Percentiles rank a stretch among this genome's conserved stretches.
Conservation (phyloP, 805 yeast species). For the Yamadazyma akitaensis region DNA sequence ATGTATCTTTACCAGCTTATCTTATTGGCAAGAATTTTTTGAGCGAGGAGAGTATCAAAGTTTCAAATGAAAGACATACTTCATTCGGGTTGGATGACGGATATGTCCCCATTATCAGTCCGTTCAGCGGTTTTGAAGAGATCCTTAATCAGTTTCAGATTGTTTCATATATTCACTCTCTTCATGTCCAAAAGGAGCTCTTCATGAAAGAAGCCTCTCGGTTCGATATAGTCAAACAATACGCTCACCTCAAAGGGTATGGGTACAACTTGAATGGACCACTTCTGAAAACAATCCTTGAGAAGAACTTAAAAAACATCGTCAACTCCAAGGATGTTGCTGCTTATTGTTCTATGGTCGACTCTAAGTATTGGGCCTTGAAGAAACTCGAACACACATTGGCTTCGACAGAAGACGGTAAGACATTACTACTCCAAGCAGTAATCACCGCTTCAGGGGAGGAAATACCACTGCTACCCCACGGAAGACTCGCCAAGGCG, state of each 20-base stretch:
- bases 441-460: background rate
- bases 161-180: slow-evolving; percentile 22
- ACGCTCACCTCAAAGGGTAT: slow-evolving; percentile 25
- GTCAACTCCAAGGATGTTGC: slow-evolving; percentile 14
- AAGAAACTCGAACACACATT: slow-evolving; percentile 16
- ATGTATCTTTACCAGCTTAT: slow-evolving; percentile 31
- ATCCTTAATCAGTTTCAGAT: slow-evolving; percentile 39
- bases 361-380: slow-evolving; percentile 24
- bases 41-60: background rate
- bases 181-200: background rate
- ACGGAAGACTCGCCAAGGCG: slow-evolving; percentile 32
- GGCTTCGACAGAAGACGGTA: background rate
- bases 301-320: slow-evolving; percentile 13
- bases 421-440: background rate
- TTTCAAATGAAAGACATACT: slow-evolving; percentile 14
- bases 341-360: slow-evolving; percentile 13
- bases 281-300: slow-evolving; percentile 14
- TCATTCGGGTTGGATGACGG: slow-evolving; percentile 31
- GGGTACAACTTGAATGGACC: slow-evolving; percentile 40
- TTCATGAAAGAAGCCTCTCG: slow-evolving; percentile 2
- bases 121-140: slow-evolving; percentile 22
- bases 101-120: slow-evolving; percentile 23
- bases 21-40: slow-evolving; percentile 34
- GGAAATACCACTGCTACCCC: background rate
- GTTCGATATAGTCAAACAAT: slow-evolving; percentile 11